Base-by-base conservation (phyloP, 2,329 filamentous ascomycete species). In the Clonostachys rosea region DNA sequence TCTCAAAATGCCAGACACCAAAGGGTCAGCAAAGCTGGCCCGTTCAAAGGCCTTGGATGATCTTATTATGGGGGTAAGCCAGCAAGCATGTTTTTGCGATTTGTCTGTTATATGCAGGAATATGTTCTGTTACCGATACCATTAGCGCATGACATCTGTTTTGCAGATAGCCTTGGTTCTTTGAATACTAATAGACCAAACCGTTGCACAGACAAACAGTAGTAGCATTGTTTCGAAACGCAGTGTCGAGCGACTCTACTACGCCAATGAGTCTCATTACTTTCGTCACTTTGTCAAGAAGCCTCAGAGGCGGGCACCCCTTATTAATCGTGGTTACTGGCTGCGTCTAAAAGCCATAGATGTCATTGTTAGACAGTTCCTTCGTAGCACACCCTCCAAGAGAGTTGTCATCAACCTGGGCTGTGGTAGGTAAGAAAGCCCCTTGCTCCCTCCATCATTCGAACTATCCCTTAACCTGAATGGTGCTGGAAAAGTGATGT, bases 171-270 rank as follows among this genome's bases (percentile, higher is more conserved):
- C 10, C 17, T 40, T 40, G 11, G 4, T 40, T 40, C 10, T n/a
- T 7, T 9, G 17, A 40, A 14, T 40, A n/a, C 37, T 40, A 13
- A n/a, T n/a, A 18, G 37, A n/a, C n/a, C 12, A 40, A 30, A 3
- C 24, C 24, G 24, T 30, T 30, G 12, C 42, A 33, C 16, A 43
- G 81, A 96, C 91, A 49, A 96, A 96, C 63, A 91, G 84, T 62
- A 92, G 88, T 66, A 95, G 89, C 59, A 96, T 96, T 55, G 86
- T 91, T 14, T 96, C 91, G 13, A 96, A 96, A 64, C 76, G 91
- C 55, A 94, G 90, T 57, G 91, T 96, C n/a, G 91, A 96, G 61
- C 85, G 85, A 56, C 73, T 95, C 13, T 96, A 96, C 65, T 86
- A 88, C 60, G 76, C 86, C 14, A 58, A 81, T 51, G 83, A 95